phyloP scores from a whole-genome alignment of 176 grass and related monocot species.

The Hyparrhenia diplandra region DNA sequence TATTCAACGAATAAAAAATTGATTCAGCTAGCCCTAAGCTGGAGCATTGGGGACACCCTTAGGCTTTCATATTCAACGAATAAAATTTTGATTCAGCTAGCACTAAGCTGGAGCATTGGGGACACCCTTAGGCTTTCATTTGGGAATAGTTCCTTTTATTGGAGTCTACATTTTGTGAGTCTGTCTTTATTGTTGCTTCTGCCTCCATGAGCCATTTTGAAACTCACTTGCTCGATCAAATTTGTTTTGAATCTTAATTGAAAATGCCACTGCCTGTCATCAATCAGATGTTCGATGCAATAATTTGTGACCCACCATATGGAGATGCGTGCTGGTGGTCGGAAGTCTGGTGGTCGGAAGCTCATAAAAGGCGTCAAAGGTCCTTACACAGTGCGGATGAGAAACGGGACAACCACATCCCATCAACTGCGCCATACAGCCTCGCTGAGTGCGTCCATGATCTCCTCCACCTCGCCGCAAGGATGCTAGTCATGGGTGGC shows the following conservation, averaged over 20 bases:
- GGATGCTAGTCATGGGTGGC: constrained; percentile 80
- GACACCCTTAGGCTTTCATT: not conserved
- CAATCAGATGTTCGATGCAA: constrained; percentile 79
- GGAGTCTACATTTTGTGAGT: not conserved
- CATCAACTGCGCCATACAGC: constrained; percentile 81
- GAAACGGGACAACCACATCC: constrained; percentile 84
- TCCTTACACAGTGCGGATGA: constrained; percentile 83
- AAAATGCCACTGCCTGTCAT: not conserved
- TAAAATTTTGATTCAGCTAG: too few species aligned
- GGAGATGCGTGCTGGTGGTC: constrained; percentile 90
- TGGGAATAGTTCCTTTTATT: not conserved
- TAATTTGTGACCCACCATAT: constrained; percentile 94
- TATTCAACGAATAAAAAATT: too few species aligned
- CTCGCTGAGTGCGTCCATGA: constrained; percentile 79
- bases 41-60: too few species aligned
- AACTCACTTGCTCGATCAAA: not conserved
- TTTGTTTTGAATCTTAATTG: not conserved
- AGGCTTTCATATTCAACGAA: too few species aligned
- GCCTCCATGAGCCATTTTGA: not conserved
- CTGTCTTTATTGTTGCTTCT: not conserved
- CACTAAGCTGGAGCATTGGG: too few species aligned
- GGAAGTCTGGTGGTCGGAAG: constrained; percentile 85
- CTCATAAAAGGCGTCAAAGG: constrained; percentile 61
- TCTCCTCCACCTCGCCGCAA: constrained; percentile 69
- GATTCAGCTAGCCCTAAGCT: too few species aligned